These are phyloP conservation scores for Quercus alba DNA, from an alignment of 306 rosid genomes.

Conservation along the genomic window DNA sequence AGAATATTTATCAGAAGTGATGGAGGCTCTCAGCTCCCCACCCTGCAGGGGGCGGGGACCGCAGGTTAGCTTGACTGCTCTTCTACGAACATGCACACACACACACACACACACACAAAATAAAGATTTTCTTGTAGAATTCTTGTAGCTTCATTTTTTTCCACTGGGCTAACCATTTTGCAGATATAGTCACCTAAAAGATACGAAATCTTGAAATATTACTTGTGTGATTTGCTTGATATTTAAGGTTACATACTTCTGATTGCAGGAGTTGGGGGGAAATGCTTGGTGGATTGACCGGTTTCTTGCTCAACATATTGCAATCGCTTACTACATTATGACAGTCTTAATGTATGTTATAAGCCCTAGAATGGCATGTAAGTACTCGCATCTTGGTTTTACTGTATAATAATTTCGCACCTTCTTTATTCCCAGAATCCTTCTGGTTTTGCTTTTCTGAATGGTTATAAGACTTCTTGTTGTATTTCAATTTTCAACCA, in stretches of 20 bases:
- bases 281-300: constrained; percentile 97
- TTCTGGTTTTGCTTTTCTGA: constrained; percentile 12
- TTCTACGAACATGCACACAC: background rate
- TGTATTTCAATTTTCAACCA: background rate
- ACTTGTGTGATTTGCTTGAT: constrained; percentile 8
- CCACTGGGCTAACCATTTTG: background rate
- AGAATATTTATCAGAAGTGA: background rate
- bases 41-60: too few relatives aligned
- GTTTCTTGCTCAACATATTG: constrained; percentile 95
- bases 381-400: constrained; percentile 36
- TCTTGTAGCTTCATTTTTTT: too few relatives aligned
- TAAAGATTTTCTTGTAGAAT: too few relatives aligned
- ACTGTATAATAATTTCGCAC: background rate
- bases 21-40: background rate
- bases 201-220: constrained; percentile 2
- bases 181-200: background rate
- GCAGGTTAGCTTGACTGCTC: background rate
- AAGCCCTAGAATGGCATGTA: constrained; percentile 99
- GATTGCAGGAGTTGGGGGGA: constrained; percentile 95
- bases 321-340: constrained; percentile 74
- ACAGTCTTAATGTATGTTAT: constrained; percentile 69
- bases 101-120: background rate
- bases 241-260: constrained; percentile 6
- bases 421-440: background rate
- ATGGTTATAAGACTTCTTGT: background rate